Evolutionary conservation across 108 stramenopile genomes (phyloP), one percentile per base, ranked within the genome.

Genomic region (Cylindrotheca fusiformis): DNA sequence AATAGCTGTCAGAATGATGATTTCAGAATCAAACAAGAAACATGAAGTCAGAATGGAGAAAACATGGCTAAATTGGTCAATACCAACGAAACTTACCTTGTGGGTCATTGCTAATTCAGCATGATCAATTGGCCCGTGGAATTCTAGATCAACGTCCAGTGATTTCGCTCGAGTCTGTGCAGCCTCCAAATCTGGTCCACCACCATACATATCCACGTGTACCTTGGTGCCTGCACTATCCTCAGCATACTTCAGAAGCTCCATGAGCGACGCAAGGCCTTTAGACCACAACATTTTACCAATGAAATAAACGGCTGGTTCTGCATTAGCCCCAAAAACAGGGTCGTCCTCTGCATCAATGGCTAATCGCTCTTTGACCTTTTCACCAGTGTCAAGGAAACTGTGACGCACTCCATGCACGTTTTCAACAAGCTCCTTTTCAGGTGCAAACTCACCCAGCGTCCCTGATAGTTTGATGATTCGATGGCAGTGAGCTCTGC

Each of bases 251-350:
- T 87, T 80, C 25, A 90, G 69, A 22, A 96, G 67, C n/a, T 91
- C 85, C 78, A 91, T 86, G 23, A 96, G 63, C 26, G 83, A 77
- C 0, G 64, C 86, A 57, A 94, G 56, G 20, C 95, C 95, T 61
- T 96, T 96, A 18, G 90, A 86, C 90, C 87, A 94, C 1, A 93
- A 58, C 80, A 93, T 84, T 55, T 96, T 96, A 19, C 95, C 95
- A 58, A 96, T 92, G 65, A 96, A 96, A 60, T 96, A 96, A 12
- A 90, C 87, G 26, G 79, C 63, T n/a, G 79, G 55, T 4, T 74
- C 73, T 1, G 85, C 82, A 25, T 82, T 79, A 0, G 77, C 55
- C 31, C 81, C 74, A 71, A 88, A 88, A 1, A 88, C 65, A 0
- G 81, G 79, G 46, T 68, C 47, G 29, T 47, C 30, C 47, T 27